Conservation (phyloP, 352 stramenopile species). For the Elongisporangium senticosum region DNA sequence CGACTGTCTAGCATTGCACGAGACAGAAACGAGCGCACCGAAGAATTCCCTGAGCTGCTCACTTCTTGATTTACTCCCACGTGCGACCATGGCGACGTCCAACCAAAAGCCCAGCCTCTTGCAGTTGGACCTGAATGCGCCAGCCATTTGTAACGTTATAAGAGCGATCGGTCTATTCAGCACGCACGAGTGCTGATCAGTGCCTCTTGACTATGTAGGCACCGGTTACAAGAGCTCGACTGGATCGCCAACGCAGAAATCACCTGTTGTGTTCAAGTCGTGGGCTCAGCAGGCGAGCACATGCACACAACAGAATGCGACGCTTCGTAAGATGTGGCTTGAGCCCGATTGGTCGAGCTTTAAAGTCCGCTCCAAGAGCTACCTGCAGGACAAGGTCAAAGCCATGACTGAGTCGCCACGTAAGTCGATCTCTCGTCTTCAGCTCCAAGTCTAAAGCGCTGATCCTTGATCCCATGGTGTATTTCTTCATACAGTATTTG, state of each 20-base stretch:
- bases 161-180: no score
- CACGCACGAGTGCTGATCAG: not conserved
- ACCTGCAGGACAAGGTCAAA: conserved; percentile 64
- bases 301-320: conserved; percentile 33
- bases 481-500: conserved; percentile 42
- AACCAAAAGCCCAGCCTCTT: not conserved
- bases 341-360: conserved; percentile 57
- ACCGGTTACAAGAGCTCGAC: conserved; percentile 11
- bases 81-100: not conserved
- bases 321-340: conserved; percentile 65
- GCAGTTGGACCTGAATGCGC: not conserved
- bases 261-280: conserved; percentile 29
- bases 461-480: not conserved
- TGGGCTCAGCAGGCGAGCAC: conserved; percentile 39
- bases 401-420: conserved; percentile 45
- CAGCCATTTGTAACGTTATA: no score
- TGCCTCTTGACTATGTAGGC: not conserved
- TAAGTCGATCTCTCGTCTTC: conserved; percentile 18
- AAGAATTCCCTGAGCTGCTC: not conserved
- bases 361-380: conserved; percentile 69
- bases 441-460: not conserved
- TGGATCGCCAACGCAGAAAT: conserved; percentile 20
- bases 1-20: not conserved
- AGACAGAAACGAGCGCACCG: not conserved
- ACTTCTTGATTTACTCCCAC: not conserved